These are phyloP conservation scores for Psilocybe mexicana DNA, from an alignment of 1,284 basidiomycete species.

Conservation along the genomic window DNA sequence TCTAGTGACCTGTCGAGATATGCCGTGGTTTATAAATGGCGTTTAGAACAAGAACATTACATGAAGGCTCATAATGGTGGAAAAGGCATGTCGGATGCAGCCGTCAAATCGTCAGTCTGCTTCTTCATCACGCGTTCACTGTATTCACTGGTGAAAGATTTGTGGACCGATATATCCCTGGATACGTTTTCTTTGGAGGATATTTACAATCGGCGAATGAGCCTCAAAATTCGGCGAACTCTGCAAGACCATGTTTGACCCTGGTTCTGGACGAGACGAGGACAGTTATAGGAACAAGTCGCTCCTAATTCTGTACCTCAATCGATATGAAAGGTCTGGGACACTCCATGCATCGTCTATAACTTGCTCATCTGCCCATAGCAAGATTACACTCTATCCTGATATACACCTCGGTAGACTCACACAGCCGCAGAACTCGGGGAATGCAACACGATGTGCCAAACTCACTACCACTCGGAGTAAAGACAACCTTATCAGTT, in stretches of 20 bases:
- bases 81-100: constrained; percentile 79
- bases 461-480: not conserved
- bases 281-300: constrained; percentile 31
- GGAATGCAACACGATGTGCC: constrained; percentile 1
- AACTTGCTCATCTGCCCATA: not conserved
- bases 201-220: constrained; percentile 34
- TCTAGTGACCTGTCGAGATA: constrained; percentile 39
- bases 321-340: constrained; percentile 1
- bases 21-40: constrained; percentile 73
- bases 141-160: constrained; percentile 44
- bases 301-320: constrained; percentile 10
- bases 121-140: constrained; percentile 1
- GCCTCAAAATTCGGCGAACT: constrained; percentile 9
- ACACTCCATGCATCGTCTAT: not conserved
- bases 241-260: constrained; percentile 38
- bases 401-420: not conserved
- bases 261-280: constrained; percentile 46
- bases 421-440: constrained; percentile 14
- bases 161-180: constrained; percentile 82
- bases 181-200: constrained; percentile 77
- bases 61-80: constrained; percentile 87
- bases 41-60: constrained; percentile 81
- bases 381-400: not conserved
- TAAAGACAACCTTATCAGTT: not conserved
- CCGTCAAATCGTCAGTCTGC: constrained; percentile 65